Evolutionary conservation across 176 grass and related monocot species (phyloP).

Genomic region (Ensete glaucum): DNA sequence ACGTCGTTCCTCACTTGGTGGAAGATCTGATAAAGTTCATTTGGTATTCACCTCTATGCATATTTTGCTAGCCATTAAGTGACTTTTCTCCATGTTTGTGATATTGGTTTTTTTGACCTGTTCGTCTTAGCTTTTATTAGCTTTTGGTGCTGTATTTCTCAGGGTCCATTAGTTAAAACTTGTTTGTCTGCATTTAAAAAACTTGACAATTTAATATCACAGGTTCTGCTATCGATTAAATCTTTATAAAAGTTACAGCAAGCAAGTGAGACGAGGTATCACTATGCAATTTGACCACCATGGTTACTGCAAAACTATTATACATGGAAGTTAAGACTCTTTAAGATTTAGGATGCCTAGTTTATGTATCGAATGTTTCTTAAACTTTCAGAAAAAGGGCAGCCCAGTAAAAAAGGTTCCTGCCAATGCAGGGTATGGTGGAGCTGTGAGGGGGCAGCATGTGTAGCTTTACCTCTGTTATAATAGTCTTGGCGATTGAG

Average conservation of each 20-base stretch:
- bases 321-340: not conserved
- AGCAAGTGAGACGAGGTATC: not conserved
- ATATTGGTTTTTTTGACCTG: not conserved
- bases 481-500: not conserved
- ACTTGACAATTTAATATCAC: not conserved
- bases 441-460: not conserved
- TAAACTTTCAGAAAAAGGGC: not conserved
- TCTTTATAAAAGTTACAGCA: not conserved
- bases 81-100: not conserved
- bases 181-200: not conserved
- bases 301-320: not conserved
- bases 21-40: conserved; percentile 69
- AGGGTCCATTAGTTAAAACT: not conserved
- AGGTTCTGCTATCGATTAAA: not conserved
- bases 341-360: not conserved
- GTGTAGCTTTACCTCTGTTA: not conserved
- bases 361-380: not conserved
- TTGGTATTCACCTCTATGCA: conserved; percentile 36
- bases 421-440: too few species aligned
- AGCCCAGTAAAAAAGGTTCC: too few species aligned
- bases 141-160: not conserved
- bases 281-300: not conserved
- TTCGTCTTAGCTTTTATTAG: not conserved
- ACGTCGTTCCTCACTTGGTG: conserved; percentile 32
- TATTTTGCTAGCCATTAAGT: conserved; percentile 3